Evolutionary conservation across 805 yeast species (phyloP), one percentile per base, ranked within the genome.

Genomic region (Pichia kluyveri): DNA sequence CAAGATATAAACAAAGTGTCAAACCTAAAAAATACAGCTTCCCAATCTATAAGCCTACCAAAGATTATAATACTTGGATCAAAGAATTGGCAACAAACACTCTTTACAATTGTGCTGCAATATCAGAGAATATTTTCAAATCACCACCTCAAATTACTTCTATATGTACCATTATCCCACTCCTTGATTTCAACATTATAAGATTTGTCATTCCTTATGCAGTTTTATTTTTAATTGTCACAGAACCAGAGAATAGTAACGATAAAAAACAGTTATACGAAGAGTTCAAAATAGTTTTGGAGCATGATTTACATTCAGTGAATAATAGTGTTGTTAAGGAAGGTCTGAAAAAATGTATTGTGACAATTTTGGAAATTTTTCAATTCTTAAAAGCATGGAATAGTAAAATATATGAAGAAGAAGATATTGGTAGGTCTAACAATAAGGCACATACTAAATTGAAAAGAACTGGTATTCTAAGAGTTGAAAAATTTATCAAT

Each of bases 361-460:
- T 85, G 50, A 71, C 88, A 0, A 75, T 89, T 0, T 88, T 93
- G 57, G 79, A 80, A 39, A 79, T 90, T 4, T 66, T 90, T 28
- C 98, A 93, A 58, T 88, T 89, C 58, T 78, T 89, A 52, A 78
- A 82, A 49, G 87, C 84, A 55, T 89, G 96, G 96, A 58, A 66
- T 1, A 69, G 75, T 2, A 69, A 67, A 40, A 66, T 68, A 40
- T 70, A 69, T 38, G 68, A 60, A 46, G 68, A 51, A 52, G 68
- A 53, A 38, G 51, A 52, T 19, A 18, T 34, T 14, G 37, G 31
- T 15, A 49, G 38, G 37, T 12, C 44, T 23, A 19, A 41, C 12
- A 44, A 38, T 10, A 48, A 46, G 30, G 37, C 41, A 10, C 19
- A 40, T 14, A 31, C 41, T 2, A 42, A 45, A 30, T 15, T 46